Evolutionary conservation across 2,329 filamentous ascomycete species (phyloP), one percentile per base, ranked within the genome.

Genomic region (Clarireedia monteithiana): DNA sequence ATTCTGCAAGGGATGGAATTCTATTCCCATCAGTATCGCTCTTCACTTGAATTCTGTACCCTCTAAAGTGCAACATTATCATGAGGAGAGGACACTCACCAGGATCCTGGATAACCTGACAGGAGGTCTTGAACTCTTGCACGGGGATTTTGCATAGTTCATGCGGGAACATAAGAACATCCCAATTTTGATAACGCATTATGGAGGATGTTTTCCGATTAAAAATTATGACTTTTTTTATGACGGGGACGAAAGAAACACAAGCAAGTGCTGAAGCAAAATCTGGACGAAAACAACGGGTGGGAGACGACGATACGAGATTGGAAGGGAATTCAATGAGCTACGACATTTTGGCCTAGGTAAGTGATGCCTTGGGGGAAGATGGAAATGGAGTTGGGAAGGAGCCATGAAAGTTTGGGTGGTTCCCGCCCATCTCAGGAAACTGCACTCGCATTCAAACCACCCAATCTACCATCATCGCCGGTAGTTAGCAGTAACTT

Each of bases 121-220:
- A 95, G 59, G 82, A 78, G 6, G 88, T 89, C 67, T 84, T 85
- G 77, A 94, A 95, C 71, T 95, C 90, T 70, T 89, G 88, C 55
- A 91, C 71, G 1, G 90, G 90, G 12, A 86, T 73, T 64, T 83
- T 84, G 63, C 78, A 83, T 59, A 80, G 78, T 59, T 70, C 71
- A 15, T 75, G 74, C 0, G 88, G 85, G 68, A 95, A 95, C 59
- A 95, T 76, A 45, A 95, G 81, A 55, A 94, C 80, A 66, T 95
- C 90, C 90, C 89, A 95, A 66, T 89, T 84, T 64, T 89, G 81
- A 76, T 87, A 95, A 58, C 89, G 84, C 90, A 95, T 95, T 46
- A 56, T 64, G 47, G 53, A 30, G 12, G 34, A 26, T 48, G 15
- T 38, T 39, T 48, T 38, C 20, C 26, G 39, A 57, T 53, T 45